Percentiles rank a stretch among this genome's conserved stretches.
Evolutionary conservation across 2,329 filamentous ascomycete species (phyloP).

Genomic region (Dryadomyces sulphureus): DNA sequence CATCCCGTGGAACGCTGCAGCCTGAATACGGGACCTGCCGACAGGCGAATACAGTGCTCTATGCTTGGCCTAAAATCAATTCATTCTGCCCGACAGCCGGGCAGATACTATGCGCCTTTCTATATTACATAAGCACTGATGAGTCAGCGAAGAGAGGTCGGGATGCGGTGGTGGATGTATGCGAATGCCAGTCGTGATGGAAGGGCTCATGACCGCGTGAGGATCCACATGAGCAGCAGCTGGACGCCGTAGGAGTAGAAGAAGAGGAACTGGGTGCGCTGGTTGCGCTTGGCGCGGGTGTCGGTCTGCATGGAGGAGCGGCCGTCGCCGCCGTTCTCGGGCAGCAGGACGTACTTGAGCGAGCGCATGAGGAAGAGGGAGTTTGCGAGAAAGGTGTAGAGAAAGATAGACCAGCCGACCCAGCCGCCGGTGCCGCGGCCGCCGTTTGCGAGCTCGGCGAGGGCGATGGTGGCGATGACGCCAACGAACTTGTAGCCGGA

Average conservation of each 20-base stretch:
- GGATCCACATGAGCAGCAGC: constrained; percentile 82
- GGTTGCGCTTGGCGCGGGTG: constrained; percentile 71
- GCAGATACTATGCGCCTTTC: too few species aligned
- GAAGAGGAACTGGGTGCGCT: constrained; percentile 83
- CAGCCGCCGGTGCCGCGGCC: constrained; percentile 74
- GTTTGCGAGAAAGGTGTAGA: constrained; percentile 87
- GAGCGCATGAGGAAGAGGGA: constrained; percentile 92
- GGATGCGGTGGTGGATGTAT: too few species aligned
- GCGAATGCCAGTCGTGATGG: not conserved
- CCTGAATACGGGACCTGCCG: too few species aligned
- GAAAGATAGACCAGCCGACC: constrained; percentile 77
- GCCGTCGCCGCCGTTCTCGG: constrained; percentile 57
- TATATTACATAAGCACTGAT: too few species aligned
- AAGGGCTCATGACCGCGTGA: constrained; percentile 28
- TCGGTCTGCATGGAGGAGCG: constrained; percentile 55
- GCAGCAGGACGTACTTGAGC: constrained; percentile 86
- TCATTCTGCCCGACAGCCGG: too few species aligned
- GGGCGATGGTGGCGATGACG: constrained; percentile 74
- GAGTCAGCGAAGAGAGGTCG: too few species aligned
- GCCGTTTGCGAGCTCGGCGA: constrained; percentile 63
- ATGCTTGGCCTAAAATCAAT: too few species aligned
- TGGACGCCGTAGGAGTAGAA: constrained; percentile 91
- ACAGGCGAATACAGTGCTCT: too few species aligned
- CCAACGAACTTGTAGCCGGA: constrained; percentile 98
- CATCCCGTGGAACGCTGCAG: too few species aligned